Evolutionary conservation across 176 grass and related monocot species (phyloP), one percentile per base, ranked within the genome.

Genomic region (Triticum timopheevii): DNA sequence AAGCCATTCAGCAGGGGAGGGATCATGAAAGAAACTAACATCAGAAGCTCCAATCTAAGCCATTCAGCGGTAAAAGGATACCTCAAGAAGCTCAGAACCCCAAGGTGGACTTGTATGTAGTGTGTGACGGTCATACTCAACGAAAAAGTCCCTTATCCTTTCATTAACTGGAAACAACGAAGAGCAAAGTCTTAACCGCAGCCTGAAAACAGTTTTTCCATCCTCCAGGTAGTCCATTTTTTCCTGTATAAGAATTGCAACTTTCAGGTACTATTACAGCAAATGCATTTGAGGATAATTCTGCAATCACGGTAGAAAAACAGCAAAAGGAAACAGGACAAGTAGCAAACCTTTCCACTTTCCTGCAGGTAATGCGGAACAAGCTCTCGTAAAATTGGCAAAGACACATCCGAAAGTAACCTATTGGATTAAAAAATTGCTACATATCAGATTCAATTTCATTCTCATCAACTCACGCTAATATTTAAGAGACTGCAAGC

Each of bases 81-180:
- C 97, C 97, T 99, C 97, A 85, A 99, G 97, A 86, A 99, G 94
- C 83, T 99, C 97, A 80, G 97, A 99, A 77, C 97, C 97, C 97
- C 97, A 99, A 88, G 97, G 97, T 61, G 97, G 97, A 77, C 92
- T 99, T 64, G 97, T 99, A 54, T 95, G 94, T 38, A 99, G 92
- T 39, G 92, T 96, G 88, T 99, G 97, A 20, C 97, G 94, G 49
- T 99, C 97, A 90, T 96, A 99, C 85, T 99, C 97, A 0, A 99
- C 81, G 62, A 96, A 96, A 88, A 99, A 99, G 75, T 99, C 97
- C 61, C 92, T 83, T 80, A 99, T 96, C 79, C 97, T 91, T 80
- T 99, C 97, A 92, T 99, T 96, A 78, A 99, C 92, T 59, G 97
- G 94, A 82, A 94, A 90, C 59, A 99, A 82, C 10, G 94, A 96